These are phyloP conservation scores for Xylariaceae sp. DNA, from an alignment of 2,329 filamentous ascomycete species.

Conservation along the genomic window DNA sequence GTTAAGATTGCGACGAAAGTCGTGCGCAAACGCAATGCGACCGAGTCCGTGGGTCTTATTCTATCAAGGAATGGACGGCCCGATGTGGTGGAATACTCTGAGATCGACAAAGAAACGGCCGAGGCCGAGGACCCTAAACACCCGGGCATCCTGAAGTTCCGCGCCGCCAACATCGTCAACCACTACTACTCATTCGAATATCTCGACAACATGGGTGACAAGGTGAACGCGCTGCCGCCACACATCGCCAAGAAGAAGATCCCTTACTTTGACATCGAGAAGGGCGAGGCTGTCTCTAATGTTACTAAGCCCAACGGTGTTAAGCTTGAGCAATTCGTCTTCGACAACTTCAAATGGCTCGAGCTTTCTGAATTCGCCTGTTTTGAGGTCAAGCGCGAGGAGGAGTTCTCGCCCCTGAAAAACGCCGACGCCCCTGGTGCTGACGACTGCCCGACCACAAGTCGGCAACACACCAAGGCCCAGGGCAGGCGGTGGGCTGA, in stretches of 20 bases:
- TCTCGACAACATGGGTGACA: conserved; percentile 83
- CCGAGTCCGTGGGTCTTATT: conserved; percentile 92
- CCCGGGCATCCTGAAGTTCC: conserved; percentile 81
- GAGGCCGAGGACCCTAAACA: conserved; percentile 83
- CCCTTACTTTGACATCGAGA: conserved; percentile 71
- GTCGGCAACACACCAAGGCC: conserved; percentile 80
- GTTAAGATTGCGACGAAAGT: conserved; percentile 98
- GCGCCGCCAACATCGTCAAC: conserved; percentile 98
- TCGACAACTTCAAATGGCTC: conserved; percentile 93
- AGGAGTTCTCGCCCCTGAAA: conserved; percentile 97
- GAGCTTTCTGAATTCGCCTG: conserved; percentile 85
- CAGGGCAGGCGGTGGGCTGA: conserved; percentile 86
- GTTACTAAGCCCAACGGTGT: conserved; percentile 80
- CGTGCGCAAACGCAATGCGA: conserved; percentile 95
- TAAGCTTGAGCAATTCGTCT: conserved; percentile 99
- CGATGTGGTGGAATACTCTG: conserved; percentile 97
- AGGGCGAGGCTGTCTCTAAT: conserved; percentile 75
- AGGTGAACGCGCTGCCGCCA: conserved; percentile 82
- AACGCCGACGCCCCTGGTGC: conserved; percentile 49
- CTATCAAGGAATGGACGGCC: conserved; percentile 92
- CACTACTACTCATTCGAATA: conserved; percentile 98
- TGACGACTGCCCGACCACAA: conserved; percentile 84
- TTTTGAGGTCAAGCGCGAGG: conserved; percentile 92
- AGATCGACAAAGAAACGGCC: conserved; percentile 85
- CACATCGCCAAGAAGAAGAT: conserved; percentile 99